Percentiles rank a stretch among this genome's conserved stretches.
These are phyloP conservation scores for Phytophthora cactorum DNA, from an alignment of 352 stramenopile species.

Conservation along the genomic window DNA sequence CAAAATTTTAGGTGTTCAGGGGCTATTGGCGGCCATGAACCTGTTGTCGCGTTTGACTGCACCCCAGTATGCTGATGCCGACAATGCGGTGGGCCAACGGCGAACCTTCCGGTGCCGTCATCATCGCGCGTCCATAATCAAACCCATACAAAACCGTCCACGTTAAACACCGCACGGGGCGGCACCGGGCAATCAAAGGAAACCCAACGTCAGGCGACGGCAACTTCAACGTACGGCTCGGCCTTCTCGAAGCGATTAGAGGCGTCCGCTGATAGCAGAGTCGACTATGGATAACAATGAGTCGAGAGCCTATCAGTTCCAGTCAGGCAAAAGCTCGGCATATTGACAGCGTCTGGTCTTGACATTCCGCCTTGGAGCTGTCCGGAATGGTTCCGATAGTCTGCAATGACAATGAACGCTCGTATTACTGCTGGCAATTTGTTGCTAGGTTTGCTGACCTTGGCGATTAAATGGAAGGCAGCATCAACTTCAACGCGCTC, in stretches of 20 bases:
- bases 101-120: slow-evolving; percentile 15
- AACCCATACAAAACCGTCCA: neutral
- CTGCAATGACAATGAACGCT: too few relatives aligned
- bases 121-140: slow-evolving; percentile 11
- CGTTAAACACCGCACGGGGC: slow-evolving; percentile 8
- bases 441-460: neutral
- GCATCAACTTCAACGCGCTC: neutral
- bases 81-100: neutral
- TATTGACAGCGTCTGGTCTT: neutral
- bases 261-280: neutral
- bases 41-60: neutral
- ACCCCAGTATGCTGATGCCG: slow-evolving; percentile 1
- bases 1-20: neutral
- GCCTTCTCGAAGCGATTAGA: neutral
- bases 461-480: neutral
- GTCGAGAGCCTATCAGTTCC: neutral
- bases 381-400: too few relatives aligned
- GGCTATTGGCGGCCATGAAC: neutral
- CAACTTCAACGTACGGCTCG: slow-evolving; percentile 20
- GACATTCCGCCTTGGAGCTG: too few relatives aligned
- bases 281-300: neutral
- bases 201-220: slow-evolving; percentile 12
- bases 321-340: neutral
- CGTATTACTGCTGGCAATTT: too few relatives aligned
- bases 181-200: slow-evolving; percentile 19